Conservation (phyloP, 352 stramenopile species). For the Phytophthora litchii region DNA sequence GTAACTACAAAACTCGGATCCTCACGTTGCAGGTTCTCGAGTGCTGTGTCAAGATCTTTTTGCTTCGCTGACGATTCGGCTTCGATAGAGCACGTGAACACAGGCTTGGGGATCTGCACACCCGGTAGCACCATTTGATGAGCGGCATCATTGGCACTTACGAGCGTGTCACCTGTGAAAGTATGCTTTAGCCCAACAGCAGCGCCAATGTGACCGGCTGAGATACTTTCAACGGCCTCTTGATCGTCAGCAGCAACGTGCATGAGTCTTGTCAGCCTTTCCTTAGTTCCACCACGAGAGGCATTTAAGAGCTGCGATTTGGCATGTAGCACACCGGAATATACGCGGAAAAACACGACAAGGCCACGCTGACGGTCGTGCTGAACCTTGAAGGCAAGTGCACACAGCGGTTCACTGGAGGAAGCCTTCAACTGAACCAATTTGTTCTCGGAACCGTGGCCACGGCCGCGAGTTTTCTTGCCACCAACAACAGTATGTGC, state of each 20-base stretch:
- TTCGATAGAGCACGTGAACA: conserved; percentile 93
- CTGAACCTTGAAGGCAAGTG: conserved; percentile 80
- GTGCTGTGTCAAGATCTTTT: conserved; percentile 84
- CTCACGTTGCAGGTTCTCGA: conserved; percentile 84
- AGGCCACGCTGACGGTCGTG: conserved; percentile 77
- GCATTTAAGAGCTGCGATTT: conserved; percentile 84
- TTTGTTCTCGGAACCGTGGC: conserved; percentile 13
- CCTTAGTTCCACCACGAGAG: conserved; percentile 56
- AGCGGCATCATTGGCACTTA: conserved; percentile 68
- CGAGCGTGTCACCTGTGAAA: conserved; percentile 94
- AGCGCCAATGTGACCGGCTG: conserved; percentile 92
- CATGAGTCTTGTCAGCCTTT: conserved; percentile 82
- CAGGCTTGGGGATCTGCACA: conserved; percentile 75
- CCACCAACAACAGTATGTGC: conserved; percentile 42
- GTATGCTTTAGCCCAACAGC: conserved; percentile 92
- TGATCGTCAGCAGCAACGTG: conserved; percentile 90
- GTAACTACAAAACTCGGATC: conserved; percentile 97
- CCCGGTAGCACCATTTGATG: conserved; percentile 56
- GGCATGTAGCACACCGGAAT: conserved; percentile 89
- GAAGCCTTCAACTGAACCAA: conserved; percentile 45
- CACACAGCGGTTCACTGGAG: conserved; percentile 54
- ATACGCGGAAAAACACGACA: conserved; percentile 94
- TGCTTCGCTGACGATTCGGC: conserved; percentile 87
- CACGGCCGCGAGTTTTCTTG: conserved; percentile 42
- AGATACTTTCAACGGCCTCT: conserved; percentile 84